Percentiles rank a stretch among this genome's conserved stretches.
Evolutionary conservation across 2,329 filamentous ascomycete species (phyloP).

Genomic region (Phaeophleospora eucalypticola): DNA sequence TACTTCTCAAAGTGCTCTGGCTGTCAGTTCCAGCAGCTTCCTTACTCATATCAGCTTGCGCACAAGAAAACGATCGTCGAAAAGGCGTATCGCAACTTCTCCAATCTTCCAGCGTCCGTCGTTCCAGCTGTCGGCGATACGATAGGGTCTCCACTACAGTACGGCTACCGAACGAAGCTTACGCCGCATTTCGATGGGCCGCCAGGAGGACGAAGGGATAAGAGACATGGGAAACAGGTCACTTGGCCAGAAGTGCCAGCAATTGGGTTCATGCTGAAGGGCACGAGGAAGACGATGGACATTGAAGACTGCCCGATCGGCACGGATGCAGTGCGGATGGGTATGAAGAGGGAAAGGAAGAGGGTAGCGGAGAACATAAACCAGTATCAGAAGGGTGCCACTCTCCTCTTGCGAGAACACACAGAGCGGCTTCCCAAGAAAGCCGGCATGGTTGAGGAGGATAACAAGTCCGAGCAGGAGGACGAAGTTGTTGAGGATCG

Average conservation of each 20-base stretch:
- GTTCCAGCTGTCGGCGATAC: constrained; percentile 77
- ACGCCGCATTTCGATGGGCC: constrained; percentile 93
- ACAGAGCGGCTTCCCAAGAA: constrained; percentile 63
- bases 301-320: constrained; percentile 98
- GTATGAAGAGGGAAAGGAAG: constrained; percentile 73
- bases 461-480: constrained; percentile 33
- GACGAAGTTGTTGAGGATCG: constrained; percentile 52
- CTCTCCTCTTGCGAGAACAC: constrained; percentile 81
- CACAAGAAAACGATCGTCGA: constrained; percentile 85
- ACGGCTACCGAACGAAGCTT: constrained; percentile 92
- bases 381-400: constrained; percentile 76
- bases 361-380: constrained; percentile 66
- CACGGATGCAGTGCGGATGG: constrained; percentile 75
- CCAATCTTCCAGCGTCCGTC: constrained; percentile 68
- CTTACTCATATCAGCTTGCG: constrained; percentile 77
- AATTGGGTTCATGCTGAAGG: constrained; percentile 88
- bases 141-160: constrained; percentile 84
- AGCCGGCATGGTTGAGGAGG: constrained; percentile 24
- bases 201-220: constrained; percentile 48
- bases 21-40: constrained; percentile 96
- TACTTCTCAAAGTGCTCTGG: constrained; percentile 88
- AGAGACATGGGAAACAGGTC: constrained; percentile 50
- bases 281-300: constrained; percentile 73
- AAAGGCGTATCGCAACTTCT: constrained; percentile 89
- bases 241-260: constrained; percentile 64